Evolutionary conservation across 805 yeast genomes (phyloP), one percentile per base, ranked within the genome.

Genomic region (Debaryomyces tyrocola): DNA sequence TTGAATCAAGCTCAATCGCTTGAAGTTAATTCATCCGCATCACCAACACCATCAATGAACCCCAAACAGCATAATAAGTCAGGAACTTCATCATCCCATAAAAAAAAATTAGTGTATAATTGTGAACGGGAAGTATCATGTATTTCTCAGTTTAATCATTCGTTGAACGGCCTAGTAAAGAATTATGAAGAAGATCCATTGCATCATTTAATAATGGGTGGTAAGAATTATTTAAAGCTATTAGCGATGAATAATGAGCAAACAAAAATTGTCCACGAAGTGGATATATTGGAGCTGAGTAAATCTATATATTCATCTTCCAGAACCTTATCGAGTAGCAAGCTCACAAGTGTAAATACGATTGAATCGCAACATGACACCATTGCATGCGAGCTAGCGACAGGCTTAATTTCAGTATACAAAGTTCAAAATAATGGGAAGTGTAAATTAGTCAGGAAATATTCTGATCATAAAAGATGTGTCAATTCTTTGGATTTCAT

Each of bases 401-500:
- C 58, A 46, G 78, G 78, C 1, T 46, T 52, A 9, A 62, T 73
- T 11, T 45, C 62, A 29, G 50, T 72, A 8, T 70, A 64, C 50
- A 64, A 62, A 44, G 55, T 72, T 14, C 48, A 56, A 20, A 58
- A 60, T 44, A 63, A 56, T 46, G 77, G 76, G 12, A 65, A 60
- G 50, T 54, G 70, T 29, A 56, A 54, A 41, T 45, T 69, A 12
- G 41, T 64, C 12, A 48, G 58, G 46, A 64, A 60, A 34, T 57
- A 66, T n/a, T 54, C 63, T 15, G 76, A 69, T 47, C 78, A 73
- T 55, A 70, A 67, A 49, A 55, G 78, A n/a, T 62, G 68, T 41
- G 62, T 73, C 40, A 73, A 73, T 50, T 66, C 75, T 6, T 49
- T 73, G 20, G 78, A 73, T 50, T 73, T 73, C 40, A 57, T 62